These are phyloP conservation scores for Colletotrichum cereale DNA, from an alignment of 2,329 filamentous ascomycete genomes.

Conservation along the genomic window DNA sequence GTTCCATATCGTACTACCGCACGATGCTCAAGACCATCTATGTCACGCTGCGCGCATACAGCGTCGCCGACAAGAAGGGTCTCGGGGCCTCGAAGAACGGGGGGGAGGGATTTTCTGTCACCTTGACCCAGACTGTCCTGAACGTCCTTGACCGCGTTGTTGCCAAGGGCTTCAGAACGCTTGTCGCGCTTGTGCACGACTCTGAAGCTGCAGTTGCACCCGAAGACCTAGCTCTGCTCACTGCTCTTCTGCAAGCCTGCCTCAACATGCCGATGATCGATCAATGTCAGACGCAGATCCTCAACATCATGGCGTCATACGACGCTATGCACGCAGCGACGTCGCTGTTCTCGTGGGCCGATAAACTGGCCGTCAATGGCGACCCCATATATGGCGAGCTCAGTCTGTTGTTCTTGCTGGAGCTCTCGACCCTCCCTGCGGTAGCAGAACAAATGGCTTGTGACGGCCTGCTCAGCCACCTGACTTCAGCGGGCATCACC, in stretches of 20 bases:
- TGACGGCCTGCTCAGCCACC: conserved; percentile 83
- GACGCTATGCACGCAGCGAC: conserved; percentile 84
- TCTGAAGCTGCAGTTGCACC: conserved; percentile 74
- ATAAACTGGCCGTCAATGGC: conserved; percentile 79
- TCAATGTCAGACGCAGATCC: conserved; percentile 76
- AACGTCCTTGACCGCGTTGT: conserved; percentile 86
- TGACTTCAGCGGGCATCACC: conserved; percentile 84
- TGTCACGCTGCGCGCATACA: conserved; percentile 79
- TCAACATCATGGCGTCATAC: conserved; percentile 77
- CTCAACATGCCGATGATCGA: conserved; percentile 83
- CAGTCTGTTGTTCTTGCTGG: conserved; percentile 88
- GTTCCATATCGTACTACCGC: conserved; percentile 79
- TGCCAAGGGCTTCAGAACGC: conserved; percentile 82
- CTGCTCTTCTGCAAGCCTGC: conserved; percentile 87
- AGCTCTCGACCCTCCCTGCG: conserved; percentile 83
- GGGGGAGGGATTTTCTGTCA: conserved; percentile 54
- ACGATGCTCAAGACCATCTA: conserved; percentile 87
- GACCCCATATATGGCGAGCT: conserved; percentile 95
- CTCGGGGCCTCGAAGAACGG: conserved; percentile 36
- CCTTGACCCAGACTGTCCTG: conserved; percentile 73
- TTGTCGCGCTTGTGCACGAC: conserved; percentile 87
- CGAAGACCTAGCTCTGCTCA: conserved; percentile 87
- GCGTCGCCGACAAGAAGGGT: conserved; percentile 49
- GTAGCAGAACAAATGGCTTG: conserved; percentile 92
- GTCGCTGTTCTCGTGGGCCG: conserved; percentile 93